Base-by-base conservation (phyloP, 1,284 basidiomycete genomes). In the Austropuccinia psidii region DNA sequence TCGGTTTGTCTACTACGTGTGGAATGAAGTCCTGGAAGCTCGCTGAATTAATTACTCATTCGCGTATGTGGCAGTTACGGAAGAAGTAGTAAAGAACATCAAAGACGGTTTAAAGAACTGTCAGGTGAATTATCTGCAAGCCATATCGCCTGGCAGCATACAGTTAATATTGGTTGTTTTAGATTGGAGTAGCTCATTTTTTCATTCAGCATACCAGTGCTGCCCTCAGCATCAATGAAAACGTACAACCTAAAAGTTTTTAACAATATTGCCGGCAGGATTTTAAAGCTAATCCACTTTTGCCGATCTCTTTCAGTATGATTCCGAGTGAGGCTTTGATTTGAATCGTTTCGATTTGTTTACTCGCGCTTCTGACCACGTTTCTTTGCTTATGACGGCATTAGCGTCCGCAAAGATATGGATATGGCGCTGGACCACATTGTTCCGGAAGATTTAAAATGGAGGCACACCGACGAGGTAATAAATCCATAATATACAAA, bases 181-280 rank as follows among this genome's bases (percentile, higher is more conserved):
- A 74, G 72, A 66, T 74, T 27, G 72, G 72, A 29, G 61, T 74
- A 15, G 72, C 72, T 11, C 72, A 74, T 47, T 76, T 80, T 31
- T 80, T 80, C 75, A 80, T 81, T 33, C 77, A 81, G 75, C 80
- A 81, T 73, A 81, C 80, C 11, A 78, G 77, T 33, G 80, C 80
- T 1, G 79, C 79, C 2, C 75, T 81, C 15, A 78, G 76, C 17
- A 64, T 81, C 29, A 80, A 81, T 76, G 80, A 81, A 67, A 81
- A 81, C 75, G 72, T 74, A 47, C 33, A 21, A 27, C 29, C 24
- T 27, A 65, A 6, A 5, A 27, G 11, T 61, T 61, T 11, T 39
- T 33, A 4, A 61, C 15, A 8, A 2, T 27, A 1, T 45, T 11
- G 43, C 43, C 11, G 43, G 11, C 11, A 45, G 43, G 11, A 11